Evolutionary conservation across 2,329 filamentous ascomycete genomes (phyloP), one percentile per base, ranked within the genome.

Genomic region (Thelonectria rubi): DNA sequence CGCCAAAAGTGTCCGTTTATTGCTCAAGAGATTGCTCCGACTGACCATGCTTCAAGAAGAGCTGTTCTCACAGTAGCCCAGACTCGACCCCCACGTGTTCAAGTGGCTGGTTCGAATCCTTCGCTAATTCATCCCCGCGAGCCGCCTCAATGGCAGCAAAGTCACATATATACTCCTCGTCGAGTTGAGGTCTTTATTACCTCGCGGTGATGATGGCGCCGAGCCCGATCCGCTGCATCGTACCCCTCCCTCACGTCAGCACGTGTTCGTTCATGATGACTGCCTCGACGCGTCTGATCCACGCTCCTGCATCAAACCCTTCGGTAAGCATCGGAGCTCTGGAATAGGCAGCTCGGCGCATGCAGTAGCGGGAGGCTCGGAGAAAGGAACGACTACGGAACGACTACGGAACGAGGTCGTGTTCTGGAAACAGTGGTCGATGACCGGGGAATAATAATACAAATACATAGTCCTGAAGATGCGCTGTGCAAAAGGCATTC

Each of bases 31-130:
- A 37, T 45, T 20, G 21, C 18, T 40, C 18, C 20, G 17, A 46
- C 42, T 21, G 10, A 14, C 20, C 42, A 15, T 52, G 37, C 20
- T 21, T 34, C 21, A 34, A 30, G 5, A 30, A n/a, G 4, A 30
- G 26, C 26, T 6, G 8, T 30, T 30, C 26, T 30, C 26, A 9
- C 26, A 2, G 26, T 30, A 7, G 26, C 26, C 10, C 5, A 30
- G 17, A 46, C 12, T 43, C 53, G 43, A 26, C 26, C 58, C 61
- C 61, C 63, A 59, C 63, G 63, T 65, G 63, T 64, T 52, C 42
- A 51, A 64, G 49, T 55, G 61, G 61, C 63, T 59, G 63, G 54
- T 30, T 62, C 21, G 26, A 45, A 24, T 47, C 50, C 55, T 51
- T 47, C 30, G 32, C 40, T 34, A 9, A 10, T 40, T 26, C 14